Evolutionary conservation across 179 eudicot genomes (phyloP).

Genomic region (Patellifolia procumbens): DNA sequence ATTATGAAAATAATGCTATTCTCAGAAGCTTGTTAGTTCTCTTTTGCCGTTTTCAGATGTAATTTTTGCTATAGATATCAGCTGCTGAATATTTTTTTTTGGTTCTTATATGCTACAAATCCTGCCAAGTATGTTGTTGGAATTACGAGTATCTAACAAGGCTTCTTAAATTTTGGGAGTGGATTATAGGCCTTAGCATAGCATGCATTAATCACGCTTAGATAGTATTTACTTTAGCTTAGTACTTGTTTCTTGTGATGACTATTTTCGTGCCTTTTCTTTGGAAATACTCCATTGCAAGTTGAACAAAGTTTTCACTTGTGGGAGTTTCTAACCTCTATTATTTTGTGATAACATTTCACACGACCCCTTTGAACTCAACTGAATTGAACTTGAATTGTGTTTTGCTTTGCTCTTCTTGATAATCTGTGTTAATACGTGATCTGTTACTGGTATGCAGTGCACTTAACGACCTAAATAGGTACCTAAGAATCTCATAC

Average conservation of each 20-base stretch:
- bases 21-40: neutral
- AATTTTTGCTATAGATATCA: neutral
- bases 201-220: neutral
- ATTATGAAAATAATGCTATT: neutral
- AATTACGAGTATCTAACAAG: neutral
- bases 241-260: neutral
- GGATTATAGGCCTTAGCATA: conserved; percentile 8
- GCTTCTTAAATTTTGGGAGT: conserved; percentile 3
- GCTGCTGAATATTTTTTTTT: neutral
- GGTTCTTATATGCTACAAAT: neutral
- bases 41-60: neutral
- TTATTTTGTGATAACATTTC: neutral
- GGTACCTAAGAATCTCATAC: neutral
- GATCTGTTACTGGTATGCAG: neutral
- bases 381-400: neutral
- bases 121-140: neutral
- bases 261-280: neutral
- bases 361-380: neutral
- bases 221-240: neutral
- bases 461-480: neutral
- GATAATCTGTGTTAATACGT: neutral
- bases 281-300: neutral
- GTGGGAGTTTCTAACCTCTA: conserved; percentile 2
- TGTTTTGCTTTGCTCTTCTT: neutral
- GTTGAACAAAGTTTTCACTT: neutral